These are phyloP conservation scores for Ophiostoma pallidulum DNA, from an alignment of 2,329 filamentous ascomycete genomes.

Conservation along the genomic window DNA sequence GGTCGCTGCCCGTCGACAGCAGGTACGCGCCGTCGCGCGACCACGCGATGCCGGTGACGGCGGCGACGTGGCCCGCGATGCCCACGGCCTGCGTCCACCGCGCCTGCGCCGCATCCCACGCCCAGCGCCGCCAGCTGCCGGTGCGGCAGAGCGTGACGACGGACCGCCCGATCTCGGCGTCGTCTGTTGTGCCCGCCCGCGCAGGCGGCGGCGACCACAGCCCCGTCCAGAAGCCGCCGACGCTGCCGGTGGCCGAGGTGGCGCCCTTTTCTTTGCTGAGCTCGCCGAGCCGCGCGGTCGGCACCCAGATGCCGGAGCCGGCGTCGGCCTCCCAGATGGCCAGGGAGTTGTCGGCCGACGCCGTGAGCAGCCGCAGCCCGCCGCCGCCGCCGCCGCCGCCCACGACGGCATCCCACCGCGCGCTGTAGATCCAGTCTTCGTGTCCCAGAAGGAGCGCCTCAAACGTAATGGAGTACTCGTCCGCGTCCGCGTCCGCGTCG, in stretches of 20 bases:
- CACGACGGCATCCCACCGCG: constrained; percentile 62
- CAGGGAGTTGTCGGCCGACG: constrained; percentile 91
- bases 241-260: constrained; percentile 90
- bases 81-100: constrained; percentile 70
- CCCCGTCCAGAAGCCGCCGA: constrained; percentile 92
- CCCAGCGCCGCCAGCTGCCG: constrained; percentile 88
- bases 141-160: constrained; percentile 82
- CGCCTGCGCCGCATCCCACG: constrained; percentile 48
- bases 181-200: too few species aligned
- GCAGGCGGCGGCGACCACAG: constrained; percentile 80
- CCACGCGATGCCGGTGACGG: constrained; percentile 79
- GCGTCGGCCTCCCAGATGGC: constrained; percentile 85
- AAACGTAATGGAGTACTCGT: constrained; percentile 80
- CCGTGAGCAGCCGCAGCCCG: constrained; percentile 63
- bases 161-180: too few species aligned
- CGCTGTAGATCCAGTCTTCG: constrained; percentile 96
- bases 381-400: constrained; percentile 37
- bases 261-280: constrained; percentile 93
- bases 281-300: constrained; percentile 75
- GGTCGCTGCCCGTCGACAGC: constrained; percentile 80
- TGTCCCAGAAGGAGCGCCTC: constrained; percentile 90
- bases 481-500: too few species aligned
- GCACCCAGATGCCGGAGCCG: constrained; percentile 83
- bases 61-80: constrained; percentile 72
- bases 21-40: constrained; percentile 72